Percentiles rank a stretch among this genome's conserved stretches.
Evolutionary conservation across 2,329 filamentous ascomycete genomes (phyloP).

Genomic region (Dryadomyces quercivorus): DNA sequence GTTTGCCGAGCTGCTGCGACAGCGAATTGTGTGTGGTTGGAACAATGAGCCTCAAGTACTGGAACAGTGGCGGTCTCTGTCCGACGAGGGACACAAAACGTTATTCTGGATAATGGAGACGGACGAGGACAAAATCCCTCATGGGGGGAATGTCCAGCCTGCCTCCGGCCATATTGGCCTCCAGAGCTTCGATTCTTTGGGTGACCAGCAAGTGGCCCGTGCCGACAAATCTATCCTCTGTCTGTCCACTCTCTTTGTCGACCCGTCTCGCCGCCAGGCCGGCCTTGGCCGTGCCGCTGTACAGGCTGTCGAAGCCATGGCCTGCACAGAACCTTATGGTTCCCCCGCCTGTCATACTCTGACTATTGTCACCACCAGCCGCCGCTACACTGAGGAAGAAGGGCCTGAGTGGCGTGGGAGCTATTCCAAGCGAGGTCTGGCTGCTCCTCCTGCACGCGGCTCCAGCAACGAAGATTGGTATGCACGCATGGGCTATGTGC

Average conservation of each 20-base stretch:
- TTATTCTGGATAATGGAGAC: background rate
- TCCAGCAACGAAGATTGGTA: background rate
- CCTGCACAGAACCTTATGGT: background rate
- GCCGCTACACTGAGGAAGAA: too few relatives aligned
- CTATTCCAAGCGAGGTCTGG: too few relatives aligned
- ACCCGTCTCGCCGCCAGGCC: background rate
- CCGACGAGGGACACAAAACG: background rate
- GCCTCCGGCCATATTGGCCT: background rate
- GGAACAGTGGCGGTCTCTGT: background rate
- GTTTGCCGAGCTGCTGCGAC: background rate
- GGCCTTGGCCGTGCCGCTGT: background rate
- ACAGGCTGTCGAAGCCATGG: background rate
- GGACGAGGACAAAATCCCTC: background rate
- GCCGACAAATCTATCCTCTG: background rate
- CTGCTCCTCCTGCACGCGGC: too few relatives aligned
- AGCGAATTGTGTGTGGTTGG: background rate
- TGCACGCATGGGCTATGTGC: background rate
- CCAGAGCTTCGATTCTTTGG: background rate
- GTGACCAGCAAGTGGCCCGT: background rate
- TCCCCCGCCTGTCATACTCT: background rate
- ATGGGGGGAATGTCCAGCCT: too few relatives aligned
- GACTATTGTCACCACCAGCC: background rate
- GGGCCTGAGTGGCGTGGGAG: too few relatives aligned
- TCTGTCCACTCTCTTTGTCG: background rate
- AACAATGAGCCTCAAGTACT: background rate